These are phyloP conservation scores for Carallia brachiata DNA, from an alignment of 345 rosid genomes.

Conservation along the genomic window DNA sequence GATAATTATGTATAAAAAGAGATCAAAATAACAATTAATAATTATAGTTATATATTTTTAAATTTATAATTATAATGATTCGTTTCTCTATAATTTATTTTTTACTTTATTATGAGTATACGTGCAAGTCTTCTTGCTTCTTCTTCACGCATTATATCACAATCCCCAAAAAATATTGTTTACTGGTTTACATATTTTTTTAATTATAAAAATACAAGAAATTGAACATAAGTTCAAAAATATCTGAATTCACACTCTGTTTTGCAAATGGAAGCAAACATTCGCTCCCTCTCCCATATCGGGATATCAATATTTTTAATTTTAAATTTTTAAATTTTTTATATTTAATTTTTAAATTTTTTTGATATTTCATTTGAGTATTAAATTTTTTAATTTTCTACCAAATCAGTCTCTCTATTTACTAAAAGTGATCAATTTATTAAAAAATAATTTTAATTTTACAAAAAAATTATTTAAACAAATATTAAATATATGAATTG, in stretches of 20 bases:
- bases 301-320: no score
- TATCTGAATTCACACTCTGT: constrained; percentile 1
- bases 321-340: background rate
- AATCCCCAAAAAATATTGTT: constrained; percentile 25
- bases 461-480: no score
- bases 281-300: background rate
- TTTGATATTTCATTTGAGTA: no score
- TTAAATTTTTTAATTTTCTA: no score
- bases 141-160: constrained; percentile 34
- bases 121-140: constrained; percentile 20
- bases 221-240: background rate
- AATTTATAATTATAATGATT: background rate
- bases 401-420: no score
- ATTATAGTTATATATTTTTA: background rate
- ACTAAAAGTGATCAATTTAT: no score
- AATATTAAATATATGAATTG: no score
- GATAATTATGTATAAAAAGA: no score
- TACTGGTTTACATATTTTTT: background rate
- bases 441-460: no score
- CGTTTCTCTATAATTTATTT: background rate
- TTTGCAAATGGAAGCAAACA: constrained; percentile 44
- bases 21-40: background rate
- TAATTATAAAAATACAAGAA: background rate
- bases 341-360: no score
- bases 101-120: no score